phyloP scores from a whole-genome alignment of 345 rosid genomes.

The Crucihimalaya himalaica region DNA sequence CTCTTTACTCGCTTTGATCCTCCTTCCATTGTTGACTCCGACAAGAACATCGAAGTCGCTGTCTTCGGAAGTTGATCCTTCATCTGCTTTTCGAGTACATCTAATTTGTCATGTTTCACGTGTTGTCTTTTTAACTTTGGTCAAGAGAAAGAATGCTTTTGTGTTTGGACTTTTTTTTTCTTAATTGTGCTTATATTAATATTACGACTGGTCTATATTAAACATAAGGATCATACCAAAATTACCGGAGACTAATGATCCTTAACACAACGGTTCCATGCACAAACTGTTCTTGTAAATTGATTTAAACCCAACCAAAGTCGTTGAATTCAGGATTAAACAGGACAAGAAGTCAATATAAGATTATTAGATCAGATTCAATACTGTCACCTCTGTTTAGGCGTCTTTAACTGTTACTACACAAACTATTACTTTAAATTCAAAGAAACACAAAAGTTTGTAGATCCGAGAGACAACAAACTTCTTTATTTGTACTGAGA shows the following conservation, averaged over 20 bases:
- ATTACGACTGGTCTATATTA: neutral
- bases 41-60: slow-evolving; percentile 49
- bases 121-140: neutral
- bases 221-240: neutral
- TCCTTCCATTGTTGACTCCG: slow-evolving; percentile 48
- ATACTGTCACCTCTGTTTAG: slow-evolving; percentile 15
- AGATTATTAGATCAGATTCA: neutral
- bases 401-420: slow-evolving; percentile 25
- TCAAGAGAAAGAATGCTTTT: neutral
- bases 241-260: neutral
- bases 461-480: slow-evolving; percentile 2
- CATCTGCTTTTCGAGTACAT: neutral
- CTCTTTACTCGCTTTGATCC: slow-evolving; percentile 76
- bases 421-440: slow-evolving; percentile 13
- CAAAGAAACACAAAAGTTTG: slow-evolving; percentile 8
- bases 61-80: slow-evolving; percentile 40
- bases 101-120: slow-evolving; percentile 12
- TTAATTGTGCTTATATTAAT: neutral
- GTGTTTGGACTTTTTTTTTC: neutral
- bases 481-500: slow-evolving; percentile 18
- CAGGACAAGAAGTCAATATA: slow-evolving; percentile 5
- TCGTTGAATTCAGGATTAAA: neutral
- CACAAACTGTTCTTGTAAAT: neutral
- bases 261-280: neutral
- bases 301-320: neutral